Evolutionary conservation across 306 rosid genomes (phyloP).

Genomic region (Castanea mollissima): DNA sequence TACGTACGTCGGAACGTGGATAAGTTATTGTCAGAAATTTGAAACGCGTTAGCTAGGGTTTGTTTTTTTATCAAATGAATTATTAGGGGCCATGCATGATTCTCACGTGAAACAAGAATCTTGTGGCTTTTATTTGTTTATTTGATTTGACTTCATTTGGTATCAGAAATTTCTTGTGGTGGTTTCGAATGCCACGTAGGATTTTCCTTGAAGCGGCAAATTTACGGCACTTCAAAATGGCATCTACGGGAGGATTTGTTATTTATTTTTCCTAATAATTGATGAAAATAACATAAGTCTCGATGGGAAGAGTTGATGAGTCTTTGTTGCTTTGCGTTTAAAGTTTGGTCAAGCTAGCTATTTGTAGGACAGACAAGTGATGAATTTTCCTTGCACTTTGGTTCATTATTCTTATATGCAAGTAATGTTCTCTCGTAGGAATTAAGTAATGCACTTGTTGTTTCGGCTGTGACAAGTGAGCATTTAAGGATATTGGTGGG

Average conservation of each 20-base stretch:
- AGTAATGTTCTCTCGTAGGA: too few relatives aligned
- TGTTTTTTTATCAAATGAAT: background rate
- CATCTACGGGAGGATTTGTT: background rate
- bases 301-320: background rate
- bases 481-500: too few relatives aligned
- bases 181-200: background rate
- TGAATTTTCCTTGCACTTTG: background rate
- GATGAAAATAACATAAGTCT: background rate
- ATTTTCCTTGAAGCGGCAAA: background rate
- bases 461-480: too few relatives aligned
- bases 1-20: background rate
- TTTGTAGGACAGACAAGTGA: background rate
- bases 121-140: background rate
- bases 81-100: background rate
- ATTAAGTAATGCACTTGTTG: too few relatives aligned
- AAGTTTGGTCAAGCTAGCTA: background rate
- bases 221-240: background rate
- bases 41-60: background rate
- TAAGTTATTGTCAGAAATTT: background rate
- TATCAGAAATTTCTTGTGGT: background rate
- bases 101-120: background rate
- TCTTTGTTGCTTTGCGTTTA: background rate
- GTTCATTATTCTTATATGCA: too few relatives aligned
- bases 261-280: background rate
- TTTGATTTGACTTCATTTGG: background rate